Conservation (phyloP, 192 early-diverging fungal genomes). For the Backusella morwellensis region DNA sequence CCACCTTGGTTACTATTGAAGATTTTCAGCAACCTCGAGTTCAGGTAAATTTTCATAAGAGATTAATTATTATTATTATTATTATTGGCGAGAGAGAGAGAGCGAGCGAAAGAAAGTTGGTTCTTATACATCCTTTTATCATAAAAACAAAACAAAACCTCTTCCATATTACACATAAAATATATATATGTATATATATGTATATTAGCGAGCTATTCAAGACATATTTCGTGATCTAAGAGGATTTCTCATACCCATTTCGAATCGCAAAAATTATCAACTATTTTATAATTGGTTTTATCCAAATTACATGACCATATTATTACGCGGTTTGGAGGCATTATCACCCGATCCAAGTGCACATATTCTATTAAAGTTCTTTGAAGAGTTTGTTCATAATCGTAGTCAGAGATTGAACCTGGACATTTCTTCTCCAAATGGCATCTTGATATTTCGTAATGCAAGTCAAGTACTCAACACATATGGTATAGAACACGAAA, state of each 20-base stretch:
- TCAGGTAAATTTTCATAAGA: slow-evolving; percentile 28
- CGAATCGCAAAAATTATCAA: slow-evolving; percentile 52
- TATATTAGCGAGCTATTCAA: slow-evolving; percentile 48
- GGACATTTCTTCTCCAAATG: slow-evolving; percentile 81
- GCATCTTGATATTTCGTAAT: slow-evolving; percentile 85
- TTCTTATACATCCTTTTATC: background rate
- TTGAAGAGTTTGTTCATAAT: slow-evolving; percentile 80
- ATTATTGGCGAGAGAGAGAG: background rate
- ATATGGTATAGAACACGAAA: slow-evolving; percentile 43
- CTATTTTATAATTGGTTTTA: slow-evolving; percentile 88
- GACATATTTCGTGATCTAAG: slow-evolving; percentile 74
- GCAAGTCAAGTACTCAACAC: slow-evolving; percentile 63
- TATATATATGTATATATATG: background rate
- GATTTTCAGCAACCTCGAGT: slow-evolving; percentile 53
- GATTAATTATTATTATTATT: background rate
- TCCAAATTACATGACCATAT: slow-evolving; percentile 60
- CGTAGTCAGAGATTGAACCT: slow-evolving; percentile 74
- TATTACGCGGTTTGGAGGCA: slow-evolving; percentile 66
- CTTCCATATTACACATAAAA: background rate
- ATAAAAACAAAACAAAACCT: background rate
- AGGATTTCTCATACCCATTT: slow-evolving; percentile 69
- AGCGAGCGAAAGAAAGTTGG: background rate
- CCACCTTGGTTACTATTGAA: slow-evolving; percentile 48
- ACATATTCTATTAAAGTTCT: slow-evolving; percentile 74
- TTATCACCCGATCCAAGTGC: slow-evolving; percentile 61